Evolutionary conservation across 176 grass and related monocot species (phyloP).

Genomic region (Microstegium vimineum): DNA sequence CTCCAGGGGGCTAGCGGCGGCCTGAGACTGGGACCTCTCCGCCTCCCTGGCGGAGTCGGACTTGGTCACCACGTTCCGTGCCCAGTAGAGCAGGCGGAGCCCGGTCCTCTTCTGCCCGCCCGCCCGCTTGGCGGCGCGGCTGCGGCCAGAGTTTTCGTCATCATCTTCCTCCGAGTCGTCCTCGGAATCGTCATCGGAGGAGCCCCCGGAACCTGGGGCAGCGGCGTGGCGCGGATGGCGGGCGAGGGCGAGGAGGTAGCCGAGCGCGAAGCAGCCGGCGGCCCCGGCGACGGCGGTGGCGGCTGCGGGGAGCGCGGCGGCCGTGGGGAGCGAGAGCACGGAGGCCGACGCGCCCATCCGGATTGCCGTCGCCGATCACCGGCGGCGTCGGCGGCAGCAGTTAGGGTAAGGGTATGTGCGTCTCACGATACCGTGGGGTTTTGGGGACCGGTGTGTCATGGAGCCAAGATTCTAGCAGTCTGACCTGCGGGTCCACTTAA

Average conservation of each 20-base stretch:
- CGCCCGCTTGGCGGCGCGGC: constrained; percentile 8
- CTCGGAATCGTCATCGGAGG: constrained; percentile 36
- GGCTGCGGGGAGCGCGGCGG: constrained; percentile 27
- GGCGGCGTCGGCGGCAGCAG: constrained; percentile 17
- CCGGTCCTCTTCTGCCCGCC: constrained; percentile 28
- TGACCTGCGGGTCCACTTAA: not conserved
- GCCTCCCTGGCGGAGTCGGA: constrained; percentile 36
- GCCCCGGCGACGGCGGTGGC: constrained; percentile 49
- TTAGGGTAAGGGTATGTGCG: not conserved
- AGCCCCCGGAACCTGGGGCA: not conserved
- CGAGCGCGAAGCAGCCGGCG: constrained; percentile 81
- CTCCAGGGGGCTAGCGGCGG: constrained; percentile 45
- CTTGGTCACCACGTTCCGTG: constrained; percentile 41
- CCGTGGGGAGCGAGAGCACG: constrained; percentile 27
- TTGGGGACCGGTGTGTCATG: not conserved
- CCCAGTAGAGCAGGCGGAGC: constrained; percentile 57
- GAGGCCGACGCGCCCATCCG: constrained; percentile 38
- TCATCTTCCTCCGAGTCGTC: constrained; percentile 58
- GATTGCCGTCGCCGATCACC: constrained; percentile 42
- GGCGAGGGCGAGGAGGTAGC: constrained; percentile 60
- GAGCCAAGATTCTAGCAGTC: not conserved
- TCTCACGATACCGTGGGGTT: not conserved
- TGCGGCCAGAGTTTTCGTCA: constrained; percentile 41
- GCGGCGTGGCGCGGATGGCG: constrained; percentile 21
- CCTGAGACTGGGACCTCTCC: constrained; percentile 11